phyloP scores from a whole-genome alignment of 768 basidiomycete genomes.

The Pleurotus citrinopileatus region DNA sequence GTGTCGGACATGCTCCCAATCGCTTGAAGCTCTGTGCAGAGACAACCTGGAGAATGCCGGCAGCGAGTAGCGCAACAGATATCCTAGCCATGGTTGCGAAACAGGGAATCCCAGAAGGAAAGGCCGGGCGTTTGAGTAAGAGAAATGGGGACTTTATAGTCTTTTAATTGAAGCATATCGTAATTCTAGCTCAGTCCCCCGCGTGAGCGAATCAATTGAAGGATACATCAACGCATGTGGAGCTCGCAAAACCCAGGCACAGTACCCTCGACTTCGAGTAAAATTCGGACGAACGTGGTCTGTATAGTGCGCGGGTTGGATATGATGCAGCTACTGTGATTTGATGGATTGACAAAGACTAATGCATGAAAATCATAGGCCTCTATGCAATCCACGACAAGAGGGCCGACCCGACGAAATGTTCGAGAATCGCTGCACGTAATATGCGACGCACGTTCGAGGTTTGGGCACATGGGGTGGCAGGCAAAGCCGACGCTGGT shows the following conservation, averaged over 20 bases:
- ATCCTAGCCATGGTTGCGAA: background rate
- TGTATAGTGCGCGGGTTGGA: background rate
- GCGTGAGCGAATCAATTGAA: background rate
- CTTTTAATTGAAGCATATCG: background rate
- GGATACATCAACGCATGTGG: conserved; percentile 6
- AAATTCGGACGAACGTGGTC: conserved; percentile 2
- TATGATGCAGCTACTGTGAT: background rate
- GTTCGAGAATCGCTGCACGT: background rate
- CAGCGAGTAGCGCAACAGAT: background rate
- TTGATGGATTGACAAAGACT: background rate
- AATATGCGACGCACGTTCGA: conserved; percentile 3
- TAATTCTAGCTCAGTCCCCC: background rate
- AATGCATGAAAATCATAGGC: background rate
- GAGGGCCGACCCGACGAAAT: background rate
- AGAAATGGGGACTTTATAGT: background rate
- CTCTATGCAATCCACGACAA: background rate
- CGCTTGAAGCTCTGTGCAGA: conserved; percentile 14
- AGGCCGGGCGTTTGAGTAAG: background rate
- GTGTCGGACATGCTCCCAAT: conserved; percentile 14
- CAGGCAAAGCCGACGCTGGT: background rate
- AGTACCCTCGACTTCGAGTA: background rate
- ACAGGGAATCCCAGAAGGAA: background rate
- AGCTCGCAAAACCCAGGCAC: background rate
- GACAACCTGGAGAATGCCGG: background rate
- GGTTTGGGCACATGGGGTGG: background rate